A percentile compares a stretch with the other conserved stretches of the same genome.
These are phyloP conservation scores for Cladosporium sp. DNA, from an alignment of 2,329 filamentous ascomycete species.

Conservation along the genomic window DNA sequence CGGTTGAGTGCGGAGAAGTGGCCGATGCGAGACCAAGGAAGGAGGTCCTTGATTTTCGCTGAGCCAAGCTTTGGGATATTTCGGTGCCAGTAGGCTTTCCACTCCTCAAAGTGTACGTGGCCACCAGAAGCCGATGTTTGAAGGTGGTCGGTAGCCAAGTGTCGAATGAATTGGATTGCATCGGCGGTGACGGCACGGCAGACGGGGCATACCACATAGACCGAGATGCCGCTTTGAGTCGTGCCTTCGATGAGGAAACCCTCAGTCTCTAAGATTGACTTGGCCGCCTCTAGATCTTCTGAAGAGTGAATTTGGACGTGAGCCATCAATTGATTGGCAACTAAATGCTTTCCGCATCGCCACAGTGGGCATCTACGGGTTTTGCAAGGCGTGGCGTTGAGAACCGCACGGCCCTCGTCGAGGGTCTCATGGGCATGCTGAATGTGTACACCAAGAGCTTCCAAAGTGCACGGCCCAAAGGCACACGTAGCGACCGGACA, in stretches of 20 bases:
- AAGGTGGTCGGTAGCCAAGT: not conserved
- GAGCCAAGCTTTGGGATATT: no score
- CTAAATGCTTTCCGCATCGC: not conserved
- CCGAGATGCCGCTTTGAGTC: not conserved
- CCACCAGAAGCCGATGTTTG: not conserved
- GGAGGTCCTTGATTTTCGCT: not conserved
- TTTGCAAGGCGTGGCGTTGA: not conserved
- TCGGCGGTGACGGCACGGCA: not conserved
- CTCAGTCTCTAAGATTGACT: not conserved
- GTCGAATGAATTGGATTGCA: not conserved
- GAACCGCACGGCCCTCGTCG: not conserved
- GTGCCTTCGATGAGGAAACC: not conserved
- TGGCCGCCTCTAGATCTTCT: not conserved
- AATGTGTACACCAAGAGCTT: no score
- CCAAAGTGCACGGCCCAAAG: no score
- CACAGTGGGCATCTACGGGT: not conserved
- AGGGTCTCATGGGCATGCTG: no score
- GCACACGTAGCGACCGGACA: no score
- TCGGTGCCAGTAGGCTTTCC: not conserved
- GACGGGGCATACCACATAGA: not conserved
- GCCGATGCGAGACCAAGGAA: not conserved
- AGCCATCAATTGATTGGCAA: not conserved
- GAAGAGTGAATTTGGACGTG: not conserved
- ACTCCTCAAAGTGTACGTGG: not conserved
- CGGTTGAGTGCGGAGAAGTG: fast-evolving